These are phyloP conservation scores for Aureobasidium vineae DNA, from an alignment of 2,329 filamentous ascomycete species.

Conservation along the genomic window DNA sequence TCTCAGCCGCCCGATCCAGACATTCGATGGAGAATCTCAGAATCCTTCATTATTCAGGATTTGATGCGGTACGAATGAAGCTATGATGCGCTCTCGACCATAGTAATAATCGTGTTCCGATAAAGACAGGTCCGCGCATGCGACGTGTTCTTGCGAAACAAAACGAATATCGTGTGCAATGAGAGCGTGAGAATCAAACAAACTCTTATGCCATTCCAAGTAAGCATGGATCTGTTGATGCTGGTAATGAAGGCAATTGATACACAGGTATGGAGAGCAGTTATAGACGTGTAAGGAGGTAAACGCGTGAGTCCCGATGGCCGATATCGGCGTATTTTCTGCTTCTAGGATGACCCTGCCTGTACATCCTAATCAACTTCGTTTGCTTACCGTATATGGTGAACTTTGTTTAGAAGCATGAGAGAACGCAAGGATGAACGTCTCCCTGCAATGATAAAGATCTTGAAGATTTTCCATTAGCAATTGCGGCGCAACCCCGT, in stretches of 20 bases:
- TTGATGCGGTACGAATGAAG: no score
- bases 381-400: background rate
- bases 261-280: background rate
- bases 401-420: background rate
- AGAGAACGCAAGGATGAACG: background rate
- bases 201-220: no score
- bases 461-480: no score
- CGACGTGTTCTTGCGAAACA: no score
- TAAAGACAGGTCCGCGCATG: background rate
- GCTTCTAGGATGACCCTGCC: background rate
- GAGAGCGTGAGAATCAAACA: no score
- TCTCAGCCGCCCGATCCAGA: background rate
- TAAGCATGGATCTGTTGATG: no score
- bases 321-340: background rate
- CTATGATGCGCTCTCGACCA: no score
- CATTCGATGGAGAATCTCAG: background rate
- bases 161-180: no score
- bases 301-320: background rate
- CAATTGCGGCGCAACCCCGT: no score
- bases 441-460: no score
- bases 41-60: background rate
- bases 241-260: no score
- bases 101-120: background rate
- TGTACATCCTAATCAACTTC: background rate
- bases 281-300: background rate